Evolutionary conservation across 192 early-diverging fungal species (phyloP), one percentile per base, ranked within the genome.

Genomic region (Coemansia interrupta): DNA sequence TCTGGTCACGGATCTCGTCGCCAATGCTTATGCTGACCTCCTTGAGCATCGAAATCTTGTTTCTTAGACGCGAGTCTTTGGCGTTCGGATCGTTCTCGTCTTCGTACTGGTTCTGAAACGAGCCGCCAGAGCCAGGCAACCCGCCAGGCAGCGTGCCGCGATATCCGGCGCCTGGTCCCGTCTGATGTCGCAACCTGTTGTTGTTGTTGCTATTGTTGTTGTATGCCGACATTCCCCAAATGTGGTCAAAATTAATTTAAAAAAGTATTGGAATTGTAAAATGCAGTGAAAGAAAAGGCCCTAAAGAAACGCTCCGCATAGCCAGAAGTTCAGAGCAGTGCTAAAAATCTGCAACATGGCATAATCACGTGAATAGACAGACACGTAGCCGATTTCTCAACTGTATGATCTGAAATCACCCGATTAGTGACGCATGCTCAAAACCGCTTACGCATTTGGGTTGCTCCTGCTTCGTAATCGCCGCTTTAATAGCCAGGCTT

Each of bases 11-110:
- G 41, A 80, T 80, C 55, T 80, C 71, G 50, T 80, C 77, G 29
- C 77, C 77, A 18, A 80, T 73, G 51, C 54, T 80, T 30, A 80
- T 73, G 50, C 66, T 72, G n/a, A 80, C 64, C 54, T 80, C 71
- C 54, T 64, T 66, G 32, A 80, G 67, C 71, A 80, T 70, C 15
- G 67, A 52, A 40, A 73, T 63, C 58, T 63, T 73, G 40, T 52
- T 42, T 55, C 59, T 70, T 23, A 80, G 67, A 44, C 77, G 77
- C 55, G 49, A 39, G 61, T 71, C 65, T 51, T 78, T 78, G 65
- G 59, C 59, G 29, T 71, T 78, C 2, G 74, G 74, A 46, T 78
- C 74, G 19, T 68, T 39, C 61, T 74, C 73, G 3, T 29, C 36
- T 20, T 40, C 54, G 32, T 39, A 53, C 32, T 53, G 51, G 32